A percentile compares a stretch with the other conserved stretches of the same genome.
Evolutionary conservation across 345 rosid genomes (phyloP).

Genomic region (Citrus trifoliata): DNA sequence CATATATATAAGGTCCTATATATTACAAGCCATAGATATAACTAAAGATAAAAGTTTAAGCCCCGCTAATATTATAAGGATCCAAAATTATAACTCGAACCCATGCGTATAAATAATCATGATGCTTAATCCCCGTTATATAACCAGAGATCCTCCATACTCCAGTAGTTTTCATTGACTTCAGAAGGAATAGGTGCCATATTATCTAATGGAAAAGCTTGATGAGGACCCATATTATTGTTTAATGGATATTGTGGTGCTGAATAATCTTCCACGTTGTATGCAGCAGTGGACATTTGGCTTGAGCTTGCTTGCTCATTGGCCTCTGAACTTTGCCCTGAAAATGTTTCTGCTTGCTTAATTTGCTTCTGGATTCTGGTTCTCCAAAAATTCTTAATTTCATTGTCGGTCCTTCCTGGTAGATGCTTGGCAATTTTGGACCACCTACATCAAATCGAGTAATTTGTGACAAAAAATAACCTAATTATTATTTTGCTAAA

Average conservation of each 20-base stretch:
- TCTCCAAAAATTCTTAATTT: constrained; percentile 97
- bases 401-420: constrained; percentile 98
- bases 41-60: background rate
- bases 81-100: background rate
- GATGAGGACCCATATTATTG: constrained; percentile 1
- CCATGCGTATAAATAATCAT: background rate
- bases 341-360: constrained; percentile 47
- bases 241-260: constrained; percentile 38
- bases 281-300: constrained; percentile 43
- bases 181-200: constrained; percentile 24
- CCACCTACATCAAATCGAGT: constrained; percentile 45
- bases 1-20: background rate
- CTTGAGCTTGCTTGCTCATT: constrained; percentile 44
- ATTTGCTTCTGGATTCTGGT: constrained; percentile 90
- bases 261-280: constrained; percentile 45
- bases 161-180: constrained; percentile 65
- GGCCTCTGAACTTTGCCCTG: constrained; percentile 40
- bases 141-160: constrained; percentile 78
- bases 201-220: constrained; percentile 12
- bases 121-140: constrained; percentile 34
- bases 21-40: constrained; percentile 7
- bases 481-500: background rate
- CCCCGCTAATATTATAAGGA: background rate
- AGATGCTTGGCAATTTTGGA: constrained; percentile 93
- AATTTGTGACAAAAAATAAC: no score